Evolutionary conservation across 257 asterid species (phyloP).

Genomic region (Salvia hispanica): DNA sequence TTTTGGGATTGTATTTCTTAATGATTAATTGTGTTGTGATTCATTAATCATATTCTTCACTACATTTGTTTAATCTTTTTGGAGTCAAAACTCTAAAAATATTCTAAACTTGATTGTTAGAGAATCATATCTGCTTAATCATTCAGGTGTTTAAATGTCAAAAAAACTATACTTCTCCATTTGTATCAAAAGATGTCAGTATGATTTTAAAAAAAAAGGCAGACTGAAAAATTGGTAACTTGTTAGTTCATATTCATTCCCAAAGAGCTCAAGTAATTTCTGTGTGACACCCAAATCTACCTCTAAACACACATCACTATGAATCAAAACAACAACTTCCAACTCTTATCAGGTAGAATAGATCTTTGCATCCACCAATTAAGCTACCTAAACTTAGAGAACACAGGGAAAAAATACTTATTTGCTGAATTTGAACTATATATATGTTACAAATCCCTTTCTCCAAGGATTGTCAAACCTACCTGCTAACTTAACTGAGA

Average conservation of each 20-base stretch:
- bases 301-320: conserved; percentile 25
- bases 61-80: too few relatives aligned
- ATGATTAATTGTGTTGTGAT: too few relatives aligned
- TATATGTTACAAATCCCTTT: conserved; percentile 45
- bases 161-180: too few relatives aligned
- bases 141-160: too few relatives aligned
- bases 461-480: conserved; percentile 34
- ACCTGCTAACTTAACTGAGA: conserved; percentile 34
- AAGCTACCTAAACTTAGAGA: conserved; percentile 25
- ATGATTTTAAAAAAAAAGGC: background rate
- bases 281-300: conserved; percentile 17
- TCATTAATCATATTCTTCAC: too few relatives aligned
- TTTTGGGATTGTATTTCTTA: too few relatives aligned
- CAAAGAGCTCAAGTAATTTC: conserved; percentile 25
- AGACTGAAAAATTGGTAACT: conserved; percentile 12
- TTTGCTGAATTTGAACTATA: conserved; percentile 44
- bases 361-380: conserved; percentile 37
- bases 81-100: too few relatives aligned
- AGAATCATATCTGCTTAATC: too few relatives aligned
- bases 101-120: too few relatives aligned
- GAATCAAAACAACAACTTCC: conserved; percentile 46
- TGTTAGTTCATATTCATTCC: conserved; percentile 7
- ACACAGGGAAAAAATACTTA: conserved; percentile 27
- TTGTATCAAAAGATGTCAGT: background rate
- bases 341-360: conserved; percentile 41